Evolutionary conservation across 495 filamentous ascomycete species (phyloP), one percentile per base, ranked within the genome.

Genomic region (Evansstolkia leycettana): DNA sequence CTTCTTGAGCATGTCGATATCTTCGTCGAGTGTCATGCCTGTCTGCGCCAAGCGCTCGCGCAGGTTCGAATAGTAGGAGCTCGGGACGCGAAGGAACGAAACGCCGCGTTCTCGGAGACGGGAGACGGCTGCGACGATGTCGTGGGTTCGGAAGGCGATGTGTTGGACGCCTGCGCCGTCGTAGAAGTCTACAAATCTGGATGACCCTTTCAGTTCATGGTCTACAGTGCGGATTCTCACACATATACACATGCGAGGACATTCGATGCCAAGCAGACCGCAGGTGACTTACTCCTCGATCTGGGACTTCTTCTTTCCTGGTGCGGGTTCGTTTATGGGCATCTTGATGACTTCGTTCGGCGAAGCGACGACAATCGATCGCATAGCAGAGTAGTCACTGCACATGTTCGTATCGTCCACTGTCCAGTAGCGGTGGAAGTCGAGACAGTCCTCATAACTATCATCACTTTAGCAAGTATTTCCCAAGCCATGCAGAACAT

Each of bases 311-410:
- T 73, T 76, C 56, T 80, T 80, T 20, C 85, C 85, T 2, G 62
- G 56, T 0, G 84, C 84, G 1, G 84, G 84, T 61, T 92, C 82
- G 62, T 90, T 90, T 69, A 92, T 84, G 38, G 84, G 84, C 80
- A 90, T 90, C 57, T 89, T 89, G 48, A 89, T 76, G 1, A 70
- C 53, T 45, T 80, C 74, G 54, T 78, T 76, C 3, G 73, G 65
- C 15, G 72, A 78, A 16, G 81, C 73, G 70, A 90, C 82, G 45
- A 90, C 84, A 44, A 87, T 70, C 34, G 70, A 78, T 42, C 71
- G 74, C 37, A 90, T 70, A n/a, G 84, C 80, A 2, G 75, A 81
- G 67, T 76, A 90, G 38, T 85, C 82, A 36, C 80, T 84, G 59
- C 71, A 79, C 59, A 88, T 82, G 43, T 76, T 66, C 31, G 63